Percentiles rank a stretch among this genome's conserved stretches.
These are phyloP conservation scores for Calonectria naviculata DNA, from an alignment of 2,329 filamentous ascomycete genomes.

Conservation along the genomic window DNA sequence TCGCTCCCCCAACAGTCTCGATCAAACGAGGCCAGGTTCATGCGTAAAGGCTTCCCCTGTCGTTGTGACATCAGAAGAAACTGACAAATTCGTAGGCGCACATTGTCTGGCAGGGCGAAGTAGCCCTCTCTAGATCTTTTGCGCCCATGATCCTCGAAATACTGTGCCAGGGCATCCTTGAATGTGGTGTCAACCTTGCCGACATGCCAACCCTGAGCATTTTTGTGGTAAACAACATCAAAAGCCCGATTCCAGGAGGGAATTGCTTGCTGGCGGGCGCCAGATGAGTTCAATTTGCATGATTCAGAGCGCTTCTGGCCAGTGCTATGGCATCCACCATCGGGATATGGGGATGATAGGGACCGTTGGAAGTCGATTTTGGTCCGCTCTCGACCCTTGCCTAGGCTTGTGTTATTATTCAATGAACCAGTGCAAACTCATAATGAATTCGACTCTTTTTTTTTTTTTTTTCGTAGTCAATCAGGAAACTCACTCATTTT, in stretches of 20 bases:
- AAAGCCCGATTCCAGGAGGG: constrained; percentile 50
- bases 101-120: constrained; percentile 37
- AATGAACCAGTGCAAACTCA: no score
- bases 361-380: constrained; percentile 1
- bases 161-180: constrained; percentile 30
- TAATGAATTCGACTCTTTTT: neutral
- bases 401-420: neutral
- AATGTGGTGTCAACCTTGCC: constrained; percentile 25
- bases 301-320: neutral
- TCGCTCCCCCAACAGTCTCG: constrained; percentile 48
- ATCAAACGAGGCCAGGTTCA: constrained; percentile 42
- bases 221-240: constrained; percentile 48
- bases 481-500: neutral
- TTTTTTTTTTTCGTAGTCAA: no score
- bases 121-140: constrained; percentile 23
- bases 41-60: constrained; percentile 39
- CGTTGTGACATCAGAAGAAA: constrained; percentile 31
- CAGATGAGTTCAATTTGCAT: neutral
- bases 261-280: constrained; percentile 20
- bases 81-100: constrained; percentile 42
- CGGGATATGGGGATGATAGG: neutral
- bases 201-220: constrained; percentile 15
- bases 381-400: neutral
- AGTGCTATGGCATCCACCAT: neutral
- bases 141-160: constrained; percentile 33